phyloP scores from a whole-genome alignment of 139 green algal genomes.

The Coccomyxa sp. region DNA sequence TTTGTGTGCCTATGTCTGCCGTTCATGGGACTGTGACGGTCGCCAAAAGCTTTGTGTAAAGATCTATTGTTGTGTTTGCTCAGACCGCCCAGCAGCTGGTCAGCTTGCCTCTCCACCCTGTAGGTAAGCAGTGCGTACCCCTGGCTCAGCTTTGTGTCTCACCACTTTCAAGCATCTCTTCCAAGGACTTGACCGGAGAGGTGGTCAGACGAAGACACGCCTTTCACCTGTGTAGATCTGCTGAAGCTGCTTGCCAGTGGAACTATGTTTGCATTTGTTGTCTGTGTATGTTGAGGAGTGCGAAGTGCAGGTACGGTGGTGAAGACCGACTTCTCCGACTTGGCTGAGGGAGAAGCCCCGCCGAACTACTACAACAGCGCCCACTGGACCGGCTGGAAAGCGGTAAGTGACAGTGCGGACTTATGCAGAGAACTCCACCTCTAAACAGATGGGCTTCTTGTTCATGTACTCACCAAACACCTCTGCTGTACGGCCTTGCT shows the following conservation, averaged over 20 bases:
- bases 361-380: background rate
- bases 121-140: background rate
- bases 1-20: background rate
- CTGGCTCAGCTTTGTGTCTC: background rate
- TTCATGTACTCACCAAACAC: no score
- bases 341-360: background rate
- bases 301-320: background rate
- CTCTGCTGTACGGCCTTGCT: no score
- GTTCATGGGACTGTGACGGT: background rate
- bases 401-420: background rate
- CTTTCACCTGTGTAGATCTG: background rate
- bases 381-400: background rate
- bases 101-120: background rate
- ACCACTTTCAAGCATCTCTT: background rate
- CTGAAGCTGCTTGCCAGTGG: background rate
- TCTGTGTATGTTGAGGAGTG: background rate
- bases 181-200: background rate
- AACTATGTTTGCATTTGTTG: background rate
- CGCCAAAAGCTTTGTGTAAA: background rate
- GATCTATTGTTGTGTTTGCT: background rate
- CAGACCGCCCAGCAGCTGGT: background rate
- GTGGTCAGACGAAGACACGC: background rate
- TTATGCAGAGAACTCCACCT: no score
- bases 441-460: no score
- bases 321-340: background rate